phyloP scores from a whole-genome alignment of 768 basidiomycete species.

The Xerocomellus chrysenteron region DNA sequence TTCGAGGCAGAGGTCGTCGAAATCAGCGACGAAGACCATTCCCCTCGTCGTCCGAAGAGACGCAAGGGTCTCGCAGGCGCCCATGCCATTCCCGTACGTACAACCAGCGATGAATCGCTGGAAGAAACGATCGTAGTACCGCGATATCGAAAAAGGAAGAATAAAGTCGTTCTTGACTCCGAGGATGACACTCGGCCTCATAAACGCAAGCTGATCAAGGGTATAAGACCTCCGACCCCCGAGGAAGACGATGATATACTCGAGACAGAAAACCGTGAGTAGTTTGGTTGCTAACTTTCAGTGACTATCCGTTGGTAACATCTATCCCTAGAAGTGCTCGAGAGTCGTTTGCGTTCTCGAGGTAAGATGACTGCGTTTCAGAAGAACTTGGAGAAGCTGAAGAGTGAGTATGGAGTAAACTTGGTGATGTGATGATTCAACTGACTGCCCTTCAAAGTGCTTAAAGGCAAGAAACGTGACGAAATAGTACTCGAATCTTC shows the following conservation, averaged over 20 bases:
- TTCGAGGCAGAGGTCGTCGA: conserved; percentile 40
- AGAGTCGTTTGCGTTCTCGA: conserved; percentile 60
- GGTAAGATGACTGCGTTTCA: conserved; percentile 60
- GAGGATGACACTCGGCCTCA: conserved; percentile 38
- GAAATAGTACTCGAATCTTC: conserved; percentile 31
- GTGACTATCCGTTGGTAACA: not conserved
- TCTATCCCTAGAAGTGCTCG: conserved; percentile 52
- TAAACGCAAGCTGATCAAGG: conserved; percentile 44
- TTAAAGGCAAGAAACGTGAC: conserved; percentile 46
- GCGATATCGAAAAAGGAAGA: conserved; percentile 23
- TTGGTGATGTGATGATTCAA: not conserved
- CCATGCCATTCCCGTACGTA: conserved; percentile 11
- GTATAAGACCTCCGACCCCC: conserved; percentile 41
- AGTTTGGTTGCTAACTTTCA: not conserved
- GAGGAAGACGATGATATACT: conserved; percentile 44
- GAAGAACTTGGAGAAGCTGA: conserved; percentile 62
- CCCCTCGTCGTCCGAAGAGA: conserved; percentile 27
- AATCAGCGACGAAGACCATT: conserved; percentile 26
- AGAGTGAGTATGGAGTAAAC: conserved; percentile 40
- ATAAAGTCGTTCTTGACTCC: conserved; percentile 27
- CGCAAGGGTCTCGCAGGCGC: conserved; percentile 11
- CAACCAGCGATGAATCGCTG: conserved; percentile 22
- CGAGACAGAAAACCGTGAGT: conserved; percentile 54
- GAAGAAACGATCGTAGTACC: conserved; percentile 20
- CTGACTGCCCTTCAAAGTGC: conserved; percentile 10